Evolutionary conservation across 805 yeast species (phyloP), one percentile per base, ranked within the genome.

Genomic region (Saturnispora hagleri): DNA sequence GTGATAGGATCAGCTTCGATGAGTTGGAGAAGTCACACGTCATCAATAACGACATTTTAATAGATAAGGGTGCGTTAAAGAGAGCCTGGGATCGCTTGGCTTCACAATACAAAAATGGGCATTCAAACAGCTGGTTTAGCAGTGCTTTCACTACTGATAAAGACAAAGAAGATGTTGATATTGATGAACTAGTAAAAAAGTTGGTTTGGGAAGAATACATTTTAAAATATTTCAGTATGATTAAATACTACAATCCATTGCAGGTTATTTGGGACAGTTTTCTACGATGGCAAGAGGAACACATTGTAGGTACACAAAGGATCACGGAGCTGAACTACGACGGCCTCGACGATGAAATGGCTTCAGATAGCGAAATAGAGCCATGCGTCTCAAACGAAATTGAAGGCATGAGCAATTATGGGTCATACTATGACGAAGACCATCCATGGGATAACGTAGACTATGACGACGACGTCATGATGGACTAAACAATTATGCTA

Each of bases 201-300:
- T 24, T 57, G 40, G 51, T 60, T 42, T 55, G 55, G 53, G 50
- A 57, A 35, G 56, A 52, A 22, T 59, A 54, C 35, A 24, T 60
- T 5, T 42, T 47, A 5, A 59, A 57, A 31, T 56, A 60, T 47
- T 53, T 54, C 35, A 49, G 61, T 4, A 17, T 60, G 24, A 48
- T 60, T 3, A 48, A 51, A 38, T 60, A 57, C 34, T 53, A 51
- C 33, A 40, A 60, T 46, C 62, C 60, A 1, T 26, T 52, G 6
- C 33, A 54, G 24, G 3, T 58, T 3, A 43, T 60, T 15, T 59
- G 57, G 59, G 43, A 53, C 4, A 46, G 26, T 3, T 60, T 54
- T 36, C 3, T 46, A 3, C 38, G 26, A 40, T 58, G 57, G 58
- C 35, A 20, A 43, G 36, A 15, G 42, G 51, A 33, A 40, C 43